These are phyloP conservation scores for Colletotrichum theobromicola DNA, from an alignment of 2,329 filamentous ascomycete genomes.

Conservation along the genomic window DNA sequence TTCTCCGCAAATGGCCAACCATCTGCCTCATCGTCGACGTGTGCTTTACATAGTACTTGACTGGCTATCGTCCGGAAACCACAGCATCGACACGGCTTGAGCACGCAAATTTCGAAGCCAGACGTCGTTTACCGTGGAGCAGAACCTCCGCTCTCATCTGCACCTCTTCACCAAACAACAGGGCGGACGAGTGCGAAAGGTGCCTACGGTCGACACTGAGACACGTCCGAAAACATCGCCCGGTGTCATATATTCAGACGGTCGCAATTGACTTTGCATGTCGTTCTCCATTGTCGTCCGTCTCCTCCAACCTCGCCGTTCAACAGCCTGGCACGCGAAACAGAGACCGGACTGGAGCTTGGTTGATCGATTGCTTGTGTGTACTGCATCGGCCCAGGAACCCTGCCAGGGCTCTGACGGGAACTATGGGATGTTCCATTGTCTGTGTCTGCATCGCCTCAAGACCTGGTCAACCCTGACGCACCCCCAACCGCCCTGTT, in stretches of 20 bases:
- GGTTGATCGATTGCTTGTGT: not conserved
- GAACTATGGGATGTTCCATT: not conserved
- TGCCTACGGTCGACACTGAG: conserved; percentile 9
- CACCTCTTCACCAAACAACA: not conserved
- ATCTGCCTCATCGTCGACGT: not conserved
- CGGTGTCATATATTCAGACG: conserved; percentile 11
- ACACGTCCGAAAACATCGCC: conserved; percentile 11
- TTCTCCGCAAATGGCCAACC: not conserved
- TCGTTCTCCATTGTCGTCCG: not conserved
- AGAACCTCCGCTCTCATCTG: not conserved
- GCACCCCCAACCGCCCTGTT: not conserved
- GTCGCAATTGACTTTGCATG: not conserved
- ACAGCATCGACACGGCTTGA: not conserved
- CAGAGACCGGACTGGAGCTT: not conserved
- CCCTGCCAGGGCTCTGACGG: not conserved
- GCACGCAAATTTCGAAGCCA: not conserved
- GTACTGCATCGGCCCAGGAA: not conserved
- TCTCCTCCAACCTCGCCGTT: not conserved
- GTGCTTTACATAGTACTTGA: not conserved
- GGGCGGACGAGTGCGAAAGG: not conserved
- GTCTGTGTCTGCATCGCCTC: not conserved
- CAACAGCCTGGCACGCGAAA: not conserved
- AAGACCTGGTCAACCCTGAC: not conserved
- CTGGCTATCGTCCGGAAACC: not conserved
- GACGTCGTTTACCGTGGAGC: not conserved